phyloP scores from a whole-genome alignment of 345 rosid species.

The Bruguiera gymnorhiza region DNA sequence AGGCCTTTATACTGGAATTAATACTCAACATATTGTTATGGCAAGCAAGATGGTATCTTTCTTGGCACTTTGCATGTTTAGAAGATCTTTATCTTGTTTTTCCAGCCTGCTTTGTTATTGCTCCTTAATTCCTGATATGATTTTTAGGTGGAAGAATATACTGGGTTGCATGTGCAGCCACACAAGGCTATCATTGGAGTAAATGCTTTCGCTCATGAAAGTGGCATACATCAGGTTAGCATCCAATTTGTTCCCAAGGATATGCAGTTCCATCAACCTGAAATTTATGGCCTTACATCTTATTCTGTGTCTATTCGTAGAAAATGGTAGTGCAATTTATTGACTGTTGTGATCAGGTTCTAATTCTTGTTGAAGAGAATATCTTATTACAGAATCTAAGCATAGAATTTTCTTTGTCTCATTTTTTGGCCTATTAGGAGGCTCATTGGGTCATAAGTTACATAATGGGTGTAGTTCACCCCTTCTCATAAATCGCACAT shows the following conservation, averaged over 20 bases:
- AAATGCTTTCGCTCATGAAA: slow-evolving; percentile 96
- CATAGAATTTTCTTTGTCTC: no score
- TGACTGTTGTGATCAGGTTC: not conserved
- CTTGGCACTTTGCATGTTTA: not conserved
- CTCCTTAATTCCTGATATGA: slow-evolving; percentile 1
- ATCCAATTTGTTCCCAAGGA: not conserved
- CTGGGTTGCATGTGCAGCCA: slow-evolving; percentile 83
- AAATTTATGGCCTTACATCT: no score
- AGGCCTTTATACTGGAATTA: slow-evolving; percentile 76
- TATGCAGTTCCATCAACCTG: not conserved
- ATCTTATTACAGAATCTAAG: not conserved
- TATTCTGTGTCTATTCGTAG: not conserved
- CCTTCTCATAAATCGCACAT: no score
- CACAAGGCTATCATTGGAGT: slow-evolving; percentile 97
- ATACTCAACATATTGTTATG: slow-evolving; percentile 73
- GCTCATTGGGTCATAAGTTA: no score
- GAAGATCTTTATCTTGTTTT: slow-evolving; percentile 6
- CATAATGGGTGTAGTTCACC: no score
- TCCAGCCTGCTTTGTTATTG: not conserved
- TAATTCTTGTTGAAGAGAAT: not conserved
- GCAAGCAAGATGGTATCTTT: slow-evolving; percentile 85
- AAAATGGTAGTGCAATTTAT: not conserved
- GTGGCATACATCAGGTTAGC: slow-evolving; percentile 92
- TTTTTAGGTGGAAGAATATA: slow-evolving; percentile 84
- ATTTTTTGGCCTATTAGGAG: no score